phyloP scores from a whole-genome alignment of 768 basidiomycete species.

The Lactifluus echinatus region DNA sequence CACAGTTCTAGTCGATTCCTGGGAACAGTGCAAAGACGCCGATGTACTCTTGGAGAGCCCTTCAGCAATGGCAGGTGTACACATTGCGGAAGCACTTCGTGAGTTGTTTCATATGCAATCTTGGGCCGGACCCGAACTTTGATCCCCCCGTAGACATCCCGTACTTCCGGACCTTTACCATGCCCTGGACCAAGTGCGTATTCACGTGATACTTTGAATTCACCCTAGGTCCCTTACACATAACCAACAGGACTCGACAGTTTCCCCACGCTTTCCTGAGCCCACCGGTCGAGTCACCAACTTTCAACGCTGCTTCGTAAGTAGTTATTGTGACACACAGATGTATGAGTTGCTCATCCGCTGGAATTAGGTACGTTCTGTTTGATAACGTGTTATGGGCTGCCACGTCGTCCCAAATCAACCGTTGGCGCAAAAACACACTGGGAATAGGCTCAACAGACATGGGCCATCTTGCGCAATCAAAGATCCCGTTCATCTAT shows the following conservation, averaged over 20 bases:
- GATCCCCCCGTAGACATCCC: constrained; percentile 38
- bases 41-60: constrained; percentile 61
- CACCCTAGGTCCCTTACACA: not conserved
- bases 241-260: constrained; percentile 36
- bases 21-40: constrained; percentile 54
- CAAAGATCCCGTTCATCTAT: constrained; percentile 57
- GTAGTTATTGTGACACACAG: constrained; percentile 19
- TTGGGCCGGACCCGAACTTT: not conserved
- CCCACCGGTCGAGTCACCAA: constrained; percentile 53
- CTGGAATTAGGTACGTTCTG: constrained; percentile 39
- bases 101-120: constrained; percentile 18
- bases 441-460: constrained; percentile 45
- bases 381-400: constrained; percentile 64
- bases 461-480: constrained; percentile 49
- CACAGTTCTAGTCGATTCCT: constrained; percentile 50
- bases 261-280: constrained; percentile 60
- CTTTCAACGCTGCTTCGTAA: constrained; percentile 52
- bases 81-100: constrained; percentile 62
- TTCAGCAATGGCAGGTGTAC: constrained; percentile 62
- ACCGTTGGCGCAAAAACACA: constrained; percentile 49
- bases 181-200: constrained; percentile 50
- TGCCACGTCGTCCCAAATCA: constrained; percentile 57
- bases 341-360: not conserved
- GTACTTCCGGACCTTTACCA: constrained; percentile 57
- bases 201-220: not conserved